Percentiles rank a stretch among this genome's conserved stretches.
phyloP scores from a whole-genome alignment of 192 early-diverging fungal genomes.

The Backusella parvicylindrica region DNA sequence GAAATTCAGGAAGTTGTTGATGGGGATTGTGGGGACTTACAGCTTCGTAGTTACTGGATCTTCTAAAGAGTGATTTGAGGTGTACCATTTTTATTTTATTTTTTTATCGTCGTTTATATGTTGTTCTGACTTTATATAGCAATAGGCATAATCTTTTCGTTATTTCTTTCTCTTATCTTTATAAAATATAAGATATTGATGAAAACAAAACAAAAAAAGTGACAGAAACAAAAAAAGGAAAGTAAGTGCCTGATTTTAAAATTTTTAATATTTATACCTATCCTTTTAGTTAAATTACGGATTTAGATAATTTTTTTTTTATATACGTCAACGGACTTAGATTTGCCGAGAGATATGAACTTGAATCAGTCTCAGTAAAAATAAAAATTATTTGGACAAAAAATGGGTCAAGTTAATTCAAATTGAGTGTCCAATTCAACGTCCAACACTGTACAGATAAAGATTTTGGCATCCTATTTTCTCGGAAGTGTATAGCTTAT shows the following conservation, averaged over 20 bases:
- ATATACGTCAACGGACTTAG: background rate
- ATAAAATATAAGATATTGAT: background rate
- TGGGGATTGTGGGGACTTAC: background rate
- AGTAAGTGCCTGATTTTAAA: background rate
- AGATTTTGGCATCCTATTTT: too few relatives aligned
- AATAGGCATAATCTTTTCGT: background rate
- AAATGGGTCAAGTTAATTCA: too few relatives aligned
- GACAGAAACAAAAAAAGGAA: background rate
- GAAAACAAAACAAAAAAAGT: background rate
- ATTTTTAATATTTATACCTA: too few relatives aligned
- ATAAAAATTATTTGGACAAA: too few relatives aligned
- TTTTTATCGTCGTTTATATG: background rate
- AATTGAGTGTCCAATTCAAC: too few relatives aligned
- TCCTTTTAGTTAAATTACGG: background rate
- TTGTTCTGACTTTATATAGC: background rate
- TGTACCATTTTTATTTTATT: background rate
- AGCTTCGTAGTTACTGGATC: background rate
- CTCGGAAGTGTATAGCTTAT: too few relatives aligned
- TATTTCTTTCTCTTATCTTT: background rate
- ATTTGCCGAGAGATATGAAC: background rate
- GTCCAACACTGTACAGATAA: too few relatives aligned
- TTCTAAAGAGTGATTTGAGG: background rate
- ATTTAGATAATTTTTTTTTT: background rate
- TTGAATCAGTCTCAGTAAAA: too few relatives aligned
- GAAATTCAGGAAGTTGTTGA: background rate